A percentile compares a stretch with the other conserved stretches of the same genome.
Conservation (phyloP, 805 yeast species). For the Nakazawaea laoshanensis region DNA sequence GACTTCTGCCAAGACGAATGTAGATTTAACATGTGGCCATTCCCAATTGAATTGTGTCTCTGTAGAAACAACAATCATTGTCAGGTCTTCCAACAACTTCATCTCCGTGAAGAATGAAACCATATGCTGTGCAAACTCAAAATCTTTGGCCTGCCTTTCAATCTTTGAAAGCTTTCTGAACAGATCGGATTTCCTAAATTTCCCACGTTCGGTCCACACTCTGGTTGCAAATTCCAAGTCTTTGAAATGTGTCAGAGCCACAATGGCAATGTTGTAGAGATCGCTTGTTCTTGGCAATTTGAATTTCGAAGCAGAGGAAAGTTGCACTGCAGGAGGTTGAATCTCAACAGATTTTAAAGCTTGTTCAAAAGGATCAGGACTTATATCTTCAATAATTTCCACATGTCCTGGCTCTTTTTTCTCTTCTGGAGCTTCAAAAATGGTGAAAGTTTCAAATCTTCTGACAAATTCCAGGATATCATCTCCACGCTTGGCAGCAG, state of each 20-base stretch:
- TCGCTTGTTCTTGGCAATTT: conserved; percentile 34
- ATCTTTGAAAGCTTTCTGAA: conserved; percentile 34
- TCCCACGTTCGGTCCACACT: conserved; percentile 77
- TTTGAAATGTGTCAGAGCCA: conserved; percentile 53
- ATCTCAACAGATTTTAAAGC: conserved; percentile 5
- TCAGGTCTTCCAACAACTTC: conserved; percentile 58
- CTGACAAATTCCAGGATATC: conserved; percentile 25
- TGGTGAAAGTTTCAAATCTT: conserved; percentile 27
- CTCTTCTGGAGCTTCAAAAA: conserved; percentile 20
- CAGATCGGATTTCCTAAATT: conserved; percentile 43
- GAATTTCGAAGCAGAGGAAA: conserved; percentile 10
- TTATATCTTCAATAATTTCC: conserved; percentile 12
- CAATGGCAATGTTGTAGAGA: conserved; percentile 52
- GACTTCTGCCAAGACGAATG: conserved; percentile 29
- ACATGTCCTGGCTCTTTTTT: conserved; percentile 12
- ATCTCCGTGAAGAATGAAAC: conserved; percentile 47
- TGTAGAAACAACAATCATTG: conserved; percentile 58
- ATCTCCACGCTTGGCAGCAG: conserved; percentile 28
- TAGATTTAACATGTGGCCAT: conserved; percentile 32
- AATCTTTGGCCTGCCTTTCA: conserved; percentile 40
- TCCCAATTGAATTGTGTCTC: conserved; percentile 66
- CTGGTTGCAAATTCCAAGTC: conserved; percentile 51
- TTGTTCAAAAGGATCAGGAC: conserved; percentile 9
- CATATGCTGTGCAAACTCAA: conserved; percentile 67
- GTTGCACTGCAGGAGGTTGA: conserved; percentile 10